Evolutionary conservation across 495 filamentous ascomycete genomes (phyloP).

Genomic region (Rostrohypoxylon terebratum): DNA sequence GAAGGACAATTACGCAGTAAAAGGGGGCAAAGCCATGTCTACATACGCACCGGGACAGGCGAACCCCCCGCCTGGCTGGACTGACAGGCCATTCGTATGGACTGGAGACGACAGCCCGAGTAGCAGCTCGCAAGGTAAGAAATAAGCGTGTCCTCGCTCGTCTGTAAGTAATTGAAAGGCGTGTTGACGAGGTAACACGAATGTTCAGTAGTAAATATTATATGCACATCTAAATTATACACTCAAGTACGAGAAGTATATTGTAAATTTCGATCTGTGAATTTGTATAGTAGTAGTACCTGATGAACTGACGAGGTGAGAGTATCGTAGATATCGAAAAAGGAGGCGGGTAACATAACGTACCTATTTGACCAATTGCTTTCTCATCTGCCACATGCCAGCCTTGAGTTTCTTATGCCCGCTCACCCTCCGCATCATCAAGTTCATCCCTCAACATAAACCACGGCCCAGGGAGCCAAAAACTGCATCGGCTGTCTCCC

Average conservation of each 20-base stretch:
- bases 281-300: too few relatives aligned
- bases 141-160: not conserved
- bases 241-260: not conserved
- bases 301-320: too few relatives aligned
- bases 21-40: not conserved
- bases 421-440: slow-evolving; percentile 53
- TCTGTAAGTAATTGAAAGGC: too few relatives aligned
- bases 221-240: not conserved
- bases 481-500: slow-evolving; percentile 73
- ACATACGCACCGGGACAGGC: not conserved
- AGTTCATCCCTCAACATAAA: slow-evolving; percentile 67
- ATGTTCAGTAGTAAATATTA: not conserved
- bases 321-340: too few relatives aligned
- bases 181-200: not conserved
- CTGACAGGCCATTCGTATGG: not conserved
- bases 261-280: too few relatives aligned
- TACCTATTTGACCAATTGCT: slow-evolving; percentile 34
- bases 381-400: slow-evolving; percentile 50
- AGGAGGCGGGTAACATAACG: too few relatives aligned
- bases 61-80: not conserved
- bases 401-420: slow-evolving; percentile 56
- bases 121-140: not conserved
- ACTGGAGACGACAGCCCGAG: not conserved
- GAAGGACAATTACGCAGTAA: not conserved
- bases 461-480: slow-evolving; percentile 78